Evolutionary conservation across 2,329 filamentous ascomycete species (phyloP), one percentile per base, ranked within the genome.

Genomic region (Stenocarpella maydis): DNA sequence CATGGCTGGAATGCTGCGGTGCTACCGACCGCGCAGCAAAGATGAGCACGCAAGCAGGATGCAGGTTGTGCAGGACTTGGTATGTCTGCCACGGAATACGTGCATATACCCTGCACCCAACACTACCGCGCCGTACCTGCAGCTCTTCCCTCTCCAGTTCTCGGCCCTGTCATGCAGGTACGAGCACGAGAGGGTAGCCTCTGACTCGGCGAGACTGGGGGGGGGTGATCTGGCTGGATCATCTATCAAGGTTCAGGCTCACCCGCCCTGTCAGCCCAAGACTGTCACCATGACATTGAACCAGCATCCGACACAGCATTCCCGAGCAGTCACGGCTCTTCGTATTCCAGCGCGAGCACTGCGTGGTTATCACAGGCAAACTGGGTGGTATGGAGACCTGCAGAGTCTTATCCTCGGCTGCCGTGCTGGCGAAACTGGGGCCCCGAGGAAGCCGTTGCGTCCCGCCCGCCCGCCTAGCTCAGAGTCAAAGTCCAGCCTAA

Each of bases 91-190:
- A 61, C 41, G 55, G 55, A 28, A 47, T 26, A 61, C 58, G 19
- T 61, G 55, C 55, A 61, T 47, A 26, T 47, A 4, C n/a, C n/a
- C n/a, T n/a, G n/a, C 31, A 45, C 58, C 26, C 53, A 58, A 17
- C 53, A 45, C 34, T 21, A 7, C 47, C 19, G 58, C 55, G 17
- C 24, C 55, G 58, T 45, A 61, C 58, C 58, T 61, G 41, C 58
- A 61, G 58, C 41, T 47, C 9, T 24, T 24, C 41, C 15, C 58
- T 49, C 58, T 37, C 58, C 58, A 61, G 34, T 28, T 45, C 58
- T 28, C 58, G 41, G 58, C 58, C 58, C 58, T 47, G 58, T 61
- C 58, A 61, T 61, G 58, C 58, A 61, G 58, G 58, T 61, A 61
- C 58, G 58, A 37, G 58, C 17, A 61, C 58, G 26, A 47, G 7